A percentile compares a stretch with the other conserved stretches of the same genome.
Evolutionary conservation across 2,329 filamentous ascomycete species (phyloP).

Genomic region (Colletotrichum lentis): DNA sequence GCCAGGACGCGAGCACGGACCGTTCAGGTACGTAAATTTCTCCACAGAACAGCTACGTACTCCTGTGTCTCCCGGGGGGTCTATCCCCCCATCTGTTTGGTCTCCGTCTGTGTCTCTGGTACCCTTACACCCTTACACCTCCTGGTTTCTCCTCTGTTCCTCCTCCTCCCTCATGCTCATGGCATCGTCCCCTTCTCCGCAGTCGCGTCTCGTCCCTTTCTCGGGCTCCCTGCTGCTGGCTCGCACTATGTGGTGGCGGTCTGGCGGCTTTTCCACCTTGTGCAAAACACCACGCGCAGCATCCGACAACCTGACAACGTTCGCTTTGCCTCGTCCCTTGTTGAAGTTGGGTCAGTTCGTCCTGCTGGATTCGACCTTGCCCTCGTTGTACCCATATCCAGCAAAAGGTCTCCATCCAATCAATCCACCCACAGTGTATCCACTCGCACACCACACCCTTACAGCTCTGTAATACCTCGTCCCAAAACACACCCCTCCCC

Average conservation of each 20-base stretch:
- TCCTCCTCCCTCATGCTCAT: constrained; percentile 42
- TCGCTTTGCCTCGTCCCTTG: not conserved
- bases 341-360: not conserved
- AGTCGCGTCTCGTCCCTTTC: constrained; percentile 27
- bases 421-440: not conserved
- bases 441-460: not conserved
- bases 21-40: not conserved
- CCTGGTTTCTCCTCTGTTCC: constrained; percentile 4
- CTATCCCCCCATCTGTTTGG: not conserved
- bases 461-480: no score
- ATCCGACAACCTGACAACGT: not conserved
- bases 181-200: constrained; percentile 33
- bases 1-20: not conserved
- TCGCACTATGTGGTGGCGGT: not conserved
- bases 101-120: not conserved
- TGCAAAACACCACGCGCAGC: not conserved
- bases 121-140: not conserved
- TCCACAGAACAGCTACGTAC: not conserved
- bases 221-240: constrained; percentile 20
- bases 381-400: not conserved
- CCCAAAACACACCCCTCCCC: not conserved
- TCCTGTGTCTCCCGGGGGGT: no score
- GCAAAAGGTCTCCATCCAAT: not conserved
- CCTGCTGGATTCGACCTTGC: not conserved
- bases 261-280: not conserved